Conservation (phyloP, 257 asterid genomes). For the Oldenlandia corymbosa region DNA sequence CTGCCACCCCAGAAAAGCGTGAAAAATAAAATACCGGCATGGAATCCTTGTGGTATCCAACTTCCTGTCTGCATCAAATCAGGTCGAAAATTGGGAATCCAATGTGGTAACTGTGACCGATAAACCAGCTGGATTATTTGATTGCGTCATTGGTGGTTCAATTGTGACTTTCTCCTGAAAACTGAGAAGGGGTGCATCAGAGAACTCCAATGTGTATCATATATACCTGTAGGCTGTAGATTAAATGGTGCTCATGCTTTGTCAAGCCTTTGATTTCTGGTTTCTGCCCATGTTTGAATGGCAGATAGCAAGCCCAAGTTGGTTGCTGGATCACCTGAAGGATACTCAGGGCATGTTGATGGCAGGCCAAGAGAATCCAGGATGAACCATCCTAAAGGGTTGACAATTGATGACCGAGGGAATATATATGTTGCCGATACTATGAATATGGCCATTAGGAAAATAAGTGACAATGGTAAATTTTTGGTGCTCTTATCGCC, state of each 20-base stretch:
- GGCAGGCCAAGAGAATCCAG: conserved; percentile 88
- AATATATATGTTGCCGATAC: conserved; percentile 89
- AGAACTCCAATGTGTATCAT: too few relatives aligned
- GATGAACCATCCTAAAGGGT: conserved; percentile 88
- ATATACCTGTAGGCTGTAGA: too few relatives aligned
- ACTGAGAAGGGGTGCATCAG: too few relatives aligned
- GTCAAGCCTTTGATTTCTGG: not conserved
- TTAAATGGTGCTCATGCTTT: not conserved
- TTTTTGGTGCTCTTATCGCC: not conserved
- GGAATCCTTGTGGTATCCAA: too few relatives aligned
- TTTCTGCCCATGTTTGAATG: conserved; percentile 2
- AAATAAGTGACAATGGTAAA: conserved; percentile 73
- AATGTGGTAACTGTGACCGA: not conserved
- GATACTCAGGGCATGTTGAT: conserved; percentile 84
- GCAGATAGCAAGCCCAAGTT: conserved; percentile 91
- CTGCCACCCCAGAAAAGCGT: too few relatives aligned
- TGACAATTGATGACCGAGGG: conserved; percentile 71
- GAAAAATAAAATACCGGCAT: too few relatives aligned
- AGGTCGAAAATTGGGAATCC: not conserved
- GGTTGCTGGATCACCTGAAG: conserved; percentile 87
- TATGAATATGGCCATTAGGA: conserved; percentile 84
- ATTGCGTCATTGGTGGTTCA: not conserved
- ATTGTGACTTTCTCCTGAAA: not conserved
- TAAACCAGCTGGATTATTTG: too few relatives aligned
- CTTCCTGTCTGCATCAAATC: not conserved